Evolutionary conservation across 2,329 filamentous ascomycete genomes (phyloP).

Genomic region (Aspergillus sp.): DNA sequence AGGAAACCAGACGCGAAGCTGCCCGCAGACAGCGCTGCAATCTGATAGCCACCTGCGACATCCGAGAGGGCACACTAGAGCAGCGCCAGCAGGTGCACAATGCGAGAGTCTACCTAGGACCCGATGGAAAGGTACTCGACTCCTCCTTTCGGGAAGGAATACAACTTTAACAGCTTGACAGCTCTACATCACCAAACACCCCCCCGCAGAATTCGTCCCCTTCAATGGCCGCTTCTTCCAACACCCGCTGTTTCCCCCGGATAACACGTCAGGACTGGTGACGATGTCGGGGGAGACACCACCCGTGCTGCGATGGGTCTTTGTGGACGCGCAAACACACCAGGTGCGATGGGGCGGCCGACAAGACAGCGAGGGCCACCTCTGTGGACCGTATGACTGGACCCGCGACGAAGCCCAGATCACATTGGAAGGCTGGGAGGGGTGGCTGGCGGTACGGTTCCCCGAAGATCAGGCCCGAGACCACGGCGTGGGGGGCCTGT

Average conservation of each 20-base stretch:
- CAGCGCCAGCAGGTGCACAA: conserved; percentile 22
- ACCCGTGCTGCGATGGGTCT: conserved; percentile 24
- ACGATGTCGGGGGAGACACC: conserved; percentile 22
- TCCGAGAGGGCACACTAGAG: conserved; percentile 18
- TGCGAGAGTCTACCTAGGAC: conserved; percentile 9
- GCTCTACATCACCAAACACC: conserved; percentile 23
- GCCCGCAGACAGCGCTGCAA: conserved; percentile 22
- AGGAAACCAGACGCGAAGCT: conserved; percentile 17
- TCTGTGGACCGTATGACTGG: conserved; percentile 24
- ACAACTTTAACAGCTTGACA: background rate
- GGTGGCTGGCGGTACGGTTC: conserved; percentile 23
- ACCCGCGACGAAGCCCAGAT: conserved; percentile 19
- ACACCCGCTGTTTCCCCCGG: conserved; percentile 23
- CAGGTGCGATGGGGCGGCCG: conserved; percentile 25
- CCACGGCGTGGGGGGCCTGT: no score
- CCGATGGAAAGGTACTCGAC: background rate
- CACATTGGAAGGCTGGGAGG: conserved; percentile 22
- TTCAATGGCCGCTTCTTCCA: conserved; percentile 25
- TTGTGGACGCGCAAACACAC: conserved; percentile 22
- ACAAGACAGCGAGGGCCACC: conserved; percentile 21
- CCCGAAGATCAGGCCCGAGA: conserved; percentile 13
- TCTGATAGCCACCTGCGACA: conserved; percentile 20
- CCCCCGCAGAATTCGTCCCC: conserved; percentile 15
- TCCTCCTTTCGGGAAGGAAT: background rate
- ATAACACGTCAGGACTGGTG: conserved; percentile 23